Evolutionary conservation across 768 basidiomycete genomes (phyloP), one percentile per base, ranked within the genome.

Genomic region (Amanita exitialis): DNA sequence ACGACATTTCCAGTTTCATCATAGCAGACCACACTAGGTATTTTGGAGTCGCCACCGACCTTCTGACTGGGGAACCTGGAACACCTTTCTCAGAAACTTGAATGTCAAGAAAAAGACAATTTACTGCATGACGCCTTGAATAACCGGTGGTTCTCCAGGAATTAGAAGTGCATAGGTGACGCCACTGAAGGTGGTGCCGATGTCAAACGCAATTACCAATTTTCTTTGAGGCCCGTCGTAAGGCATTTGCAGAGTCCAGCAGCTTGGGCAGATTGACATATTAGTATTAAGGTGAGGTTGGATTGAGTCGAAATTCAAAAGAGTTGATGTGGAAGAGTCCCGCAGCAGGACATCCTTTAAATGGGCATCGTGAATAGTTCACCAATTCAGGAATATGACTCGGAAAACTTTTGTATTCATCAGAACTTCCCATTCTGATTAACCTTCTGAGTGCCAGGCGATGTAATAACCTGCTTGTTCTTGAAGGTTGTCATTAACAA

Each of bases 101-200:
- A 45, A 54, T 21, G 34, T 21, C 49, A 48, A 4, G 53, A 48
- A 10, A 43, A 37, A 10, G 4, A 21, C 2, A 25, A 52, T 45
- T 23, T 54, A 64, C 67, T 58, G 61, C 37, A 57, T 74, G 59
- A 74, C 72, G 13, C 65, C 67, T 32, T 61, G 59, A 18, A 73
- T 74, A 16, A 58, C 53, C 2, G 65, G 65, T 13, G 58, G 49
- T 51, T 61, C 46, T 0, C 64, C 65, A 6, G 66, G 65, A 37
- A 65, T 63, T 15, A 74, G 58, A 41, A 74, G 64, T 44, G 62
- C 61, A 48, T 37, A 39, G 6, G 13, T 39, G 9, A 78, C 64
- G 5, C 74, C 74, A 34, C 75, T 76, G 44, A 61, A 75, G 2
- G 74, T 78, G 1, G 73, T 79, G 5, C 77, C 77, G 3, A 79